Evolutionary conservation across 345 rosid species (phyloP), one percentile per base, ranked within the genome.

Genomic region (Linum usitatissimum): DNA sequence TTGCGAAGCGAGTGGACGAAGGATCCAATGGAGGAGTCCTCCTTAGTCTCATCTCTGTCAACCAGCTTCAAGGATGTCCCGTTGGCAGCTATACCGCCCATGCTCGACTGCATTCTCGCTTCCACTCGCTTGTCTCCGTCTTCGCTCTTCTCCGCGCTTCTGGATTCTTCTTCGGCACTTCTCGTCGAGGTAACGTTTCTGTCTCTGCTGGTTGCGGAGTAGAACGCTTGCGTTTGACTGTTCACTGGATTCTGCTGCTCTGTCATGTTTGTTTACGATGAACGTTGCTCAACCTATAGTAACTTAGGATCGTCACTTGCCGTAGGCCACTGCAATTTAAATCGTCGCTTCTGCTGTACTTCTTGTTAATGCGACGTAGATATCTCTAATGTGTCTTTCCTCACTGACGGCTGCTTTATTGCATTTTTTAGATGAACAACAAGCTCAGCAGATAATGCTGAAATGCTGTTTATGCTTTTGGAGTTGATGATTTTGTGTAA

Each of bases 91-190:
- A 62, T 92, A 40, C 93, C 96, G n/a, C 75, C 91, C 6, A 70
- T 89, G 79, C 78, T 89, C 62, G 95, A 89, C 70, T 87, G 95
- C 83, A 75, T 92, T 70, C 67, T 85, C 60, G 83, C 81, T 58
- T 85, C 96, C 63, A 86, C 86, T n/a, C 68, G 73, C 55, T 73
- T 73, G 23, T 73, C 93, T 73, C 74, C 89, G 0, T 80, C 79
- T 17, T 23, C 81, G 6, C 84, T 91, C 30, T 86, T 81, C 78
- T 70, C 67, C 59, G 70, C 87, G 2, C 87, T 92, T 57, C 80
- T 86, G 30, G 74, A 71, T 63, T 30, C 63, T 63, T 30, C 63
- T 13, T 77, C 77, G 53, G 55, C 76, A 12, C 12, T 15, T 39
- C 61, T 78, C 42, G 39, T n/a, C 57, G 63, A 70, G 82, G 84